These are phyloP conservation scores for Fragilariopsis cylindrus DNA, from an alignment of 108 stramenopile genomes.

Conservation along the genomic window DNA sequence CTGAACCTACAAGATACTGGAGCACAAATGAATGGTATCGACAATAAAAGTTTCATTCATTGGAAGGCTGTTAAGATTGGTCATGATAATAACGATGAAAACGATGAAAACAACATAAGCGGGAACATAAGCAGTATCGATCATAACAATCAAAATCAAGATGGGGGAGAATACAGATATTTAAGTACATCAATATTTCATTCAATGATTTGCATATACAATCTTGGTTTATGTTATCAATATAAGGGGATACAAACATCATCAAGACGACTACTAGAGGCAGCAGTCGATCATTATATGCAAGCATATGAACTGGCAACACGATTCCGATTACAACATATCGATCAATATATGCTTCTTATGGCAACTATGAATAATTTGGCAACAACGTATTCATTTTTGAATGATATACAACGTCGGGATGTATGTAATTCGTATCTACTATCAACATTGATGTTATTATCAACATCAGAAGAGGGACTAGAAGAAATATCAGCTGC, in stretches of 20 bases:
- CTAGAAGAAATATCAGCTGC: slow-evolving; percentile 1
- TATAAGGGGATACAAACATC: slow-evolving; percentile 15
- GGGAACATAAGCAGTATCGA: too few species aligned
- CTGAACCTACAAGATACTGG: slow-evolving; percentile 16
- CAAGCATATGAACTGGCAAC: slow-evolving; percentile 14
- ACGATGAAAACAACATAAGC: too few species aligned
- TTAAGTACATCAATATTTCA: slow-evolving; percentile 6
- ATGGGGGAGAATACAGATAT: slow-evolving; percentile 13
- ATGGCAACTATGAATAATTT: slow-evolving; percentile 13
- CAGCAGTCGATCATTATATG: slow-evolving; percentile 16
- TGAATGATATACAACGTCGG: not conserved
- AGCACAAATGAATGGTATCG: slow-evolving; percentile 4
- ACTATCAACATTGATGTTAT: slow-evolving; percentile 9
- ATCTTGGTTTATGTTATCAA: slow-evolving; percentile 10
- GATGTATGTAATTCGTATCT: slow-evolving; percentile 4
- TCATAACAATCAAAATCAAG: not conserved
- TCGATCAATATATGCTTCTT: slow-evolving; percentile 12
- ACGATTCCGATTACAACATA: slow-evolving; percentile 10
- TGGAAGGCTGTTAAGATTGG: slow-evolving; percentile 21
- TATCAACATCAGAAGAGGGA: slow-evolving; percentile 16
- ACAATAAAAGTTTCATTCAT: slow-evolving; percentile 11
- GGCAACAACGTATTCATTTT: slow-evolving; percentile 9
- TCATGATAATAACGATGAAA: not conserved
- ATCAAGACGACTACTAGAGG: slow-evolving; percentile 8
- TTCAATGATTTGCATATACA: slow-evolving; percentile 15